A percentile compares a stretch with the other conserved stretches of the same genome.
Evolutionary conservation across 495 filamentous ascomycete species (phyloP).

Genomic region (Glutinoglossum americanum): DNA sequence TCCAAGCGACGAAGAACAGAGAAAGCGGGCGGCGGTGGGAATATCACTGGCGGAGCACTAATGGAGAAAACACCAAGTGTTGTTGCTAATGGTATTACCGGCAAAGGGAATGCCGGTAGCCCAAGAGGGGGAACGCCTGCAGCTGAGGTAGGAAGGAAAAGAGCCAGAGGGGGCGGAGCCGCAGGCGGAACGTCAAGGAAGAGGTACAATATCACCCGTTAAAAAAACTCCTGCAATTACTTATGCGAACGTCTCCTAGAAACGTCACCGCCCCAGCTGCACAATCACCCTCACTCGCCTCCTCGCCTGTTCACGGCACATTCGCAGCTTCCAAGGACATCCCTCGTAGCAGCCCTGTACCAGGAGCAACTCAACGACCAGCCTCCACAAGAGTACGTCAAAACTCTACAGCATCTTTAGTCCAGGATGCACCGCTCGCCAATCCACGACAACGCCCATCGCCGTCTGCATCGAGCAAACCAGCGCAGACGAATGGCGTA

Average conservation of each 20-base stretch:
- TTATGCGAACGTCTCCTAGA: slow-evolving; percentile 13
- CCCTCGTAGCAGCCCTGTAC: slow-evolving; percentile 24
- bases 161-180: slow-evolving; percentile 37
- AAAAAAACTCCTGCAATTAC: neutral
- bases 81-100: slow-evolving; percentile 25
- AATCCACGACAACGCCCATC: slow-evolving; percentile 30
- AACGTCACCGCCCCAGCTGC: slow-evolving; percentile 27
- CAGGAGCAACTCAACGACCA: slow-evolving; percentile 25
- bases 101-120: slow-evolving; percentile 31
- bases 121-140: slow-evolving; percentile 35
- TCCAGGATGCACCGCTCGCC: neutral
- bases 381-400: slow-evolving; percentile 39
- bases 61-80: slow-evolving; percentile 55
- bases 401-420: neutral
- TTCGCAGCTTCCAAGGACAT: slow-evolving; percentile 17
- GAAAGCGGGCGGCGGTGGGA: slow-evolving; percentile 20
- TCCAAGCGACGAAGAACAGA: slow-evolving; percentile 70
- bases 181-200: slow-evolving; percentile 42
- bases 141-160: slow-evolving; percentile 44
- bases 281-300: slow-evolving; percentile 46
- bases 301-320: slow-evolving; percentile 40
- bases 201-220: slow-evolving; percentile 29
- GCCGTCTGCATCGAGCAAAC: slow-evolving; percentile 34
- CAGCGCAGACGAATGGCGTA: slow-evolving; percentile 11
- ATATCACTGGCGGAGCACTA: slow-evolving; percentile 27